phyloP scores from a whole-genome alignment of 768 basidiomycete genomes.

The Boletellus ananas region DNA sequence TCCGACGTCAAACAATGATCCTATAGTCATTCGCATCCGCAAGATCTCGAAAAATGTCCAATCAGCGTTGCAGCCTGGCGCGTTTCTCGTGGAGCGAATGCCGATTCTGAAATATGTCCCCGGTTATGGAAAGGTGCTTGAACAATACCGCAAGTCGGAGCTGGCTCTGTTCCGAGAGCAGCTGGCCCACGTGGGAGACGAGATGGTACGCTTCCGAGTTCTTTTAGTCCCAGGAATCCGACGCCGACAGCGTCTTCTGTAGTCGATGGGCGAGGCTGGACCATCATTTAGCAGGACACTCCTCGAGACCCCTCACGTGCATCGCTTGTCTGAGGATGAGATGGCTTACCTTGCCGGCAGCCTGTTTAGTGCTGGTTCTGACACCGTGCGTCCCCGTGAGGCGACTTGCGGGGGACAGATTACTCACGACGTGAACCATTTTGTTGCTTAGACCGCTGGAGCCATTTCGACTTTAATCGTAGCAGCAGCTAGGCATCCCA shows the following conservation, averaged over 20 bases:
- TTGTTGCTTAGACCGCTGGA: slow-evolving; percentile 37
- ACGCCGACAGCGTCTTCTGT: not conserved
- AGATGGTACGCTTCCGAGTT: not conserved
- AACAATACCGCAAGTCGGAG: slow-evolving; percentile 43
- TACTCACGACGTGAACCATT: not conserved
- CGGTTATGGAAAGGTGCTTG: slow-evolving; percentile 39
- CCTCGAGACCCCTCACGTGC: slow-evolving; percentile 44
- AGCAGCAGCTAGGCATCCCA: slow-evolving; percentile 49
- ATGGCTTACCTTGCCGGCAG: slow-evolving; percentile 54
- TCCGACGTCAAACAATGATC: slow-evolving; percentile 16
- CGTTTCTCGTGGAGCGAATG: slow-evolving; percentile 50
- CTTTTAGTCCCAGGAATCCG: not conserved
- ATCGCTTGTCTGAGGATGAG: slow-evolving; percentile 48
- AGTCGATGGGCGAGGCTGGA: slow-evolving; percentile 9
- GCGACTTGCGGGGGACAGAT: not conserved
- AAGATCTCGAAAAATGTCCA: slow-evolving; percentile 21
- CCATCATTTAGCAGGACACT: slow-evolving; percentile 48
- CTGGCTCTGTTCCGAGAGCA: slow-evolving; percentile 47
- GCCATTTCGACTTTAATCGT: slow-evolving; percentile 47
- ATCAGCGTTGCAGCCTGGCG: slow-evolving; percentile 37
- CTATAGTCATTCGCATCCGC: slow-evolving; percentile 16
- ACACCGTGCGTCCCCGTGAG: slow-evolving; percentile 37
- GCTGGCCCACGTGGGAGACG: not conserved
- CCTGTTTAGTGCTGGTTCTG: slow-evolving; percentile 58
- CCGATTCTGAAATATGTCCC: slow-evolving; percentile 46